These are phyloP conservation scores for Pseudofabraea citricarpa DNA, from an alignment of 2,329 filamentous ascomycete species.

Conservation along the genomic window DNA sequence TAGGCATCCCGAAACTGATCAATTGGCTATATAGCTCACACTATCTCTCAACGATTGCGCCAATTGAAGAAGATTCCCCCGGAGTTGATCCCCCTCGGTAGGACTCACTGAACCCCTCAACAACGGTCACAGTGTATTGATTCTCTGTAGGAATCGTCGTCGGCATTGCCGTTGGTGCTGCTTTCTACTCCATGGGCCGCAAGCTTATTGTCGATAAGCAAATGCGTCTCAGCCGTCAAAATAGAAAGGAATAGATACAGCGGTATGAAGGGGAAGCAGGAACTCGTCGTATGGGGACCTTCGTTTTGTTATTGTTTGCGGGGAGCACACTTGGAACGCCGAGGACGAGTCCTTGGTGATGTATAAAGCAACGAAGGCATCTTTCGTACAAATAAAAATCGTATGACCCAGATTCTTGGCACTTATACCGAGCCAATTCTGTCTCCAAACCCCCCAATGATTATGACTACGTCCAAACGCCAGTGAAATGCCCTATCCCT, in stretches of 20 bases:
- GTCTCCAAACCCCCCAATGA: too few species aligned
- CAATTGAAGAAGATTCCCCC: constrained; percentile 85
- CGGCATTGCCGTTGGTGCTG: constrained; percentile 75
- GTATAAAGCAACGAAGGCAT: too few species aligned
- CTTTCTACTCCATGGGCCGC: constrained; percentile 72
- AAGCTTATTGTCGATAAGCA: constrained; percentile 90
- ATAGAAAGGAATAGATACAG: constrained; percentile 28
- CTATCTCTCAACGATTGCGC: constrained; percentile 90
- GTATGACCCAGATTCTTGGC: too few species aligned
- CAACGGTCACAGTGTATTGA: too few species aligned
- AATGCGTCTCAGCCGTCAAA: constrained; percentile 76
- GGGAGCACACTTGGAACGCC: constrained; percentile 4
- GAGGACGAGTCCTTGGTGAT: constrained; percentile 14
- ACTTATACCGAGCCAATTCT: too few species aligned
- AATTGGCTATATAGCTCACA: constrained; percentile 65
- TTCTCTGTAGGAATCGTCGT: constrained; percentile 79
- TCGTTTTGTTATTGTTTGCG: background rate
- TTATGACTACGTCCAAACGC: too few species aligned
- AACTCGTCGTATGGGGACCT: constrained; percentile 1
- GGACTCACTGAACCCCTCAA: constrained; percentile 31
- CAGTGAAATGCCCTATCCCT: background rate
- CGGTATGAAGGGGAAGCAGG: constrained; percentile 16
- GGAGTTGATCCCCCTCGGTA: constrained; percentile 93
- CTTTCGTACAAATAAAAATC: too few species aligned
- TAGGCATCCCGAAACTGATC: constrained; percentile 13